Evolutionary conservation across 768 basidiomycete genomes (phyloP).

Genomic region (Hericium coralloides): DNA sequence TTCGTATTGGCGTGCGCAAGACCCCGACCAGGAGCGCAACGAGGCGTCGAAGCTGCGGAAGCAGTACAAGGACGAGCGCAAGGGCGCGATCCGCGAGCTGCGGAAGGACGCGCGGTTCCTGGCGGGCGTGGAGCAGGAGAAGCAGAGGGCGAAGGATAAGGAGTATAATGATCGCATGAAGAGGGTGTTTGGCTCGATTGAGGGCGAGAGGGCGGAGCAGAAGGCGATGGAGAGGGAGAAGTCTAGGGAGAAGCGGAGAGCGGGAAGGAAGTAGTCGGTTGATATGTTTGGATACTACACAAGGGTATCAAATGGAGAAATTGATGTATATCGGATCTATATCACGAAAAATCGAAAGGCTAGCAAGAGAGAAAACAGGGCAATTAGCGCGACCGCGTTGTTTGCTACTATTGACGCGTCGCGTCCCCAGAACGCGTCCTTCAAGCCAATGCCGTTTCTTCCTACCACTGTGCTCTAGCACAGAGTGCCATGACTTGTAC

Average conservation of each 20-base stretch:
- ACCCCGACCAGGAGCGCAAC: constrained; percentile 89
- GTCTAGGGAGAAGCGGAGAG: constrained; percentile 61
- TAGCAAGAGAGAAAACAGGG: neutral
- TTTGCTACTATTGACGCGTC: neutral
- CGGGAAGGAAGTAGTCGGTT: constrained; percentile 55
- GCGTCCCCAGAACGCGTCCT: constrained; percentile 10
- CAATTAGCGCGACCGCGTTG: neutral
- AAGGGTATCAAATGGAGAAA: neutral
- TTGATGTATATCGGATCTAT: neutral
- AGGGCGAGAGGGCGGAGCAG: constrained; percentile 89
- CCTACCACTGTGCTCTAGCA: neutral
- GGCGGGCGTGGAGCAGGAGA: constrained; percentile 77
- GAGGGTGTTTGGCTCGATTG: constrained; percentile 65
- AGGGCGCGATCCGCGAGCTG: constrained; percentile 93
- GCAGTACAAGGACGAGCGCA: constrained; percentile 90
- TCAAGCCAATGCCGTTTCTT: constrained; percentile 3
- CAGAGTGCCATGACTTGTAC: no score
- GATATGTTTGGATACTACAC: neutral
- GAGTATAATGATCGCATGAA: constrained; percentile 79
- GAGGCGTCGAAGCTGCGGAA: constrained; percentile 77
- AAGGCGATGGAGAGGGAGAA: constrained; percentile 88
- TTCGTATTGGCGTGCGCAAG: constrained; percentile 68
- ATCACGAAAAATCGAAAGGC: neutral
- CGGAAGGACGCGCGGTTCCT: constrained; percentile 94
- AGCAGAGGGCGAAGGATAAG: constrained; percentile 77